A percentile compares a stretch with the other conserved stretches of the same genome.
Conservation (phyloP, 2,329 filamentous ascomycete genomes). For the Herpotrichia juniperi region DNA sequence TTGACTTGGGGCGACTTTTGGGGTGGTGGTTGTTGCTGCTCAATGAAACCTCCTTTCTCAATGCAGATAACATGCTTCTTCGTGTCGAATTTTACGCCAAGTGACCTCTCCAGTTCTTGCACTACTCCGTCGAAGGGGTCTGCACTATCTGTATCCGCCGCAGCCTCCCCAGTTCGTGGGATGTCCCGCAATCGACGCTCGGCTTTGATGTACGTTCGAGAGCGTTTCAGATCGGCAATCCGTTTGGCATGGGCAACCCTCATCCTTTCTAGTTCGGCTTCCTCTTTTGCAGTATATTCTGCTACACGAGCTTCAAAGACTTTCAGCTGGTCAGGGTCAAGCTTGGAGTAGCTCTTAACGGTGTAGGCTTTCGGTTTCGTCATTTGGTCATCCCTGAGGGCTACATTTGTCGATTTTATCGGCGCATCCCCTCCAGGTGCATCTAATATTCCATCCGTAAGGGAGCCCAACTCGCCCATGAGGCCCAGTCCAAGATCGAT, state of each 20-base stretch:
- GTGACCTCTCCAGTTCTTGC: slow-evolving; percentile 71
- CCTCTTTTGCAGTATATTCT: slow-evolving; percentile 73
- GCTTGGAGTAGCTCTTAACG: slow-evolving; percentile 65
- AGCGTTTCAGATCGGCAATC: slow-evolving; percentile 75
- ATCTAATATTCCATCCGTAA: slow-evolving; percentile 88
- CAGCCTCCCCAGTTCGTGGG: slow-evolving; percentile 50
- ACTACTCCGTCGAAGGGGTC: slow-evolving; percentile 74
- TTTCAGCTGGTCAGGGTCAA: slow-evolving; percentile 78
- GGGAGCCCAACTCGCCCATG: slow-evolving; percentile 74
- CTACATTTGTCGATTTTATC: background rate
- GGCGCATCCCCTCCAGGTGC: slow-evolving; percentile 46
- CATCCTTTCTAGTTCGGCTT: slow-evolving; percentile 84
- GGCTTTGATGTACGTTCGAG: slow-evolving; percentile 71
- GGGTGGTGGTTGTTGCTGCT: slow-evolving; percentile 57
- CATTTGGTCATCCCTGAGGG: slow-evolving; percentile 20
- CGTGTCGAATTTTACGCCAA: slow-evolving; percentile 70
- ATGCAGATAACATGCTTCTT: slow-evolving; percentile 72
- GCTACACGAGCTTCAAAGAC: slow-evolving; percentile 82
- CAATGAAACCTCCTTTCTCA: slow-evolving; percentile 74
- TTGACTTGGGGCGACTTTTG: slow-evolving; percentile 34
- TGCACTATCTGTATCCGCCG: slow-evolving; percentile 24
- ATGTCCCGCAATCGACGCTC: slow-evolving; percentile 77
- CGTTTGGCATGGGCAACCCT: slow-evolving; percentile 77
- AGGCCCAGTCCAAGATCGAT: slow-evolving; percentile 84
- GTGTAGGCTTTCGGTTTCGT: slow-evolving; percentile 34